Conservation (phyloP, 805 yeast species). For the Candida qinlingensis region DNA sequence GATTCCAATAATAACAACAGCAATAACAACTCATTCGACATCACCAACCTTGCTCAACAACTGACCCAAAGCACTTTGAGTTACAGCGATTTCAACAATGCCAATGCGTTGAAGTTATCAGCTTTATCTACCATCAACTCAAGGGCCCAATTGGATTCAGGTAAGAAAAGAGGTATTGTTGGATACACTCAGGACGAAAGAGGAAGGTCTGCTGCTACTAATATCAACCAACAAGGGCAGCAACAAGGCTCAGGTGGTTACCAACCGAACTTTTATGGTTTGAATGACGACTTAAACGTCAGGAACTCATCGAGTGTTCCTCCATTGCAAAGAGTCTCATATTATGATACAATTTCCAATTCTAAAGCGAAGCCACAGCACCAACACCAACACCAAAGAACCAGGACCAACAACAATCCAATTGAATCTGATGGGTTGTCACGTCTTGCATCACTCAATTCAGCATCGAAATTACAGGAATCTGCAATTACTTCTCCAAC, state of each 20-base stretch:
- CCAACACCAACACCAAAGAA: constrained; percentile 1
- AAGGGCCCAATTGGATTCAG: constrained; percentile 39
- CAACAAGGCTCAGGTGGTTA: not conserved
- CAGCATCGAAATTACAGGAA: constrained; percentile 16
- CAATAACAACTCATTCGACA: constrained; percentile 19
- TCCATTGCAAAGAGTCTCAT: constrained; percentile 22
- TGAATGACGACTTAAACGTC: constrained; percentile 2
- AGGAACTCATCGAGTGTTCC: constrained; percentile 22
- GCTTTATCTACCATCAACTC: constrained; percentile 63
- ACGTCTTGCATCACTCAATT: constrained; percentile 18
- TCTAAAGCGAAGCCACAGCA: not conserved
- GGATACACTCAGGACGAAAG: constrained; percentile 8
- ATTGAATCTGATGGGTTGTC: constrained; percentile 13
- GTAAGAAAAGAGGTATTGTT: constrained; percentile 20
- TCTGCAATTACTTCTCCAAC: not conserved
- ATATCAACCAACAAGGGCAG: constrained; percentile 1
- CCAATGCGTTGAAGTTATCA: constrained; percentile 52
- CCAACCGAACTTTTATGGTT: not conserved
- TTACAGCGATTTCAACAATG: constrained; percentile 17
- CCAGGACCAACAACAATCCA: not conserved
- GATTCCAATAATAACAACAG: constrained; percentile 10
- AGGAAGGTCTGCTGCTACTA: constrained; percentile 10
- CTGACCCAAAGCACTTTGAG: constrained; percentile 17
- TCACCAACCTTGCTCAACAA: constrained; percentile 26
- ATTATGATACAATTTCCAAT: constrained; percentile 16